These are phyloP conservation scores for Mucor piriformis DNA, from an alignment of 371 early-diverging fungal genomes.

Conservation along the genomic window DNA sequence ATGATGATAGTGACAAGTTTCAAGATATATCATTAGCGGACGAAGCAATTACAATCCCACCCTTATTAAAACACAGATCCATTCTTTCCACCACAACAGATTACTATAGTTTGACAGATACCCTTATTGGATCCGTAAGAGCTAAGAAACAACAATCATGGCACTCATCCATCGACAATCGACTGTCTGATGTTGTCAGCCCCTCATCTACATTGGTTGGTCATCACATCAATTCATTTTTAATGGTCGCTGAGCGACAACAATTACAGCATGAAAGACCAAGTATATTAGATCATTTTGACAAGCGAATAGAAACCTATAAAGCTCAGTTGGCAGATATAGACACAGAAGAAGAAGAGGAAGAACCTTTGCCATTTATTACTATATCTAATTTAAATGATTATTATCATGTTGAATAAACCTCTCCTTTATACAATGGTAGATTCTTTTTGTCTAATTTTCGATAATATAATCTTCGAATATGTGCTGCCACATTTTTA, in stretches of 20 bases:
- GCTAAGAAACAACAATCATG: slow-evolving; percentile 2
- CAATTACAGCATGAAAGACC: slow-evolving; percentile 16
- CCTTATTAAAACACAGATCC: not conserved
- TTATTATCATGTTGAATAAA: not conserved
- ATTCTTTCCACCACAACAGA: not conserved
- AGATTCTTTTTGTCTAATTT: slow-evolving; percentile 46
- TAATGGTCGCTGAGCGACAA: slow-evolving; percentile 21
- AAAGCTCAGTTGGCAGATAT: slow-evolving; percentile 16
- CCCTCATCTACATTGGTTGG: slow-evolving; percentile 6
- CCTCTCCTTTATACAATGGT: slow-evolving; percentile 47
- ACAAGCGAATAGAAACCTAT: slow-evolving; percentile 16
- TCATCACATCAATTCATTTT: not conserved
- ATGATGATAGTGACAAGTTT: not conserved
- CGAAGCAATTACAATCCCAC: not conserved
- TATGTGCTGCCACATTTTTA: slow-evolving; percentile 63
- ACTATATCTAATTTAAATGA: not conserved
- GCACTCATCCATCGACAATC: not conserved
- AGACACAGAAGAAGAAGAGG: not conserved
- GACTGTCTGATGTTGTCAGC: not conserved
- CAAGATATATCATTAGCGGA: slow-evolving; percentile 7
- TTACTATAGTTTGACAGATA: not conserved
- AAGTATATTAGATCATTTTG: slow-evolving; percentile 5
- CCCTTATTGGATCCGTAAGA: not conserved
- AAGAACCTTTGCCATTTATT: not conserved
- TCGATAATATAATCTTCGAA: slow-evolving; percentile 60